phyloP scores from a whole-genome alignment of 495 filamentous ascomycete species.

The Bryoglossum gracile region DNA sequence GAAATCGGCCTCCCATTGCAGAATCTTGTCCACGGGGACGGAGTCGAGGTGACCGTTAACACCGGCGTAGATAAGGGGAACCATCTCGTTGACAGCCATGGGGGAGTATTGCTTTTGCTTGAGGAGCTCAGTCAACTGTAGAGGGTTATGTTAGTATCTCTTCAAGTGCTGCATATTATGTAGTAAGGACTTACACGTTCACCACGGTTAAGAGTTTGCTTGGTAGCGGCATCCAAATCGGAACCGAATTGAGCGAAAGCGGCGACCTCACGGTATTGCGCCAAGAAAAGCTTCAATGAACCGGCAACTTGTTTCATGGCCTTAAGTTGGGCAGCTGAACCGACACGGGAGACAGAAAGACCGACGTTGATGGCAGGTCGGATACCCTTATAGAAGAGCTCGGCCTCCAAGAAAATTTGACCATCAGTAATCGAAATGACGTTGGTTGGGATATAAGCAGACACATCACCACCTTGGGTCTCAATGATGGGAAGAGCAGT shows the following conservation, averaged over 20 bases:
- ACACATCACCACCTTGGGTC: slow-evolving; percentile 99
- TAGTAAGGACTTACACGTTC: slow-evolving; percentile 65
- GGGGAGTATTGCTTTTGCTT: slow-evolving; percentile 99
- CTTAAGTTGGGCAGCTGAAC: slow-evolving; percentile 98
- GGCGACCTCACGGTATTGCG: slow-evolving; percentile 99
- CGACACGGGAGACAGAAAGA: slow-evolving; percentile 99
- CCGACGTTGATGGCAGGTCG: slow-evolving; percentile 99
- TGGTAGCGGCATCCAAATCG: slow-evolving; percentile 96
- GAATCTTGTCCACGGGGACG: slow-evolving; percentile 27
- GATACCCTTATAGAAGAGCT: slow-evolving; percentile 99
- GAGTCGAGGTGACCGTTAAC: slow-evolving; percentile 68
- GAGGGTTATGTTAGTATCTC: slow-evolving; percentile 28
- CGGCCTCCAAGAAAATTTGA: slow-evolving; percentile 99
- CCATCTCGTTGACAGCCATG: slow-evolving; percentile 99
- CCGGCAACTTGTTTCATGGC: slow-evolving; percentile 99
- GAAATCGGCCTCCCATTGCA: slow-evolving; percentile 78
- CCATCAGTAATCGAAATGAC: slow-evolving; percentile 99
- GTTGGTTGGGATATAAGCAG: slow-evolving; percentile 99
- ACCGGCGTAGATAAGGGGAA: slow-evolving; percentile 98
- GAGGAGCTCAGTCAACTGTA: slow-evolving; percentile 81
- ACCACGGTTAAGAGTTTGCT: slow-evolving; percentile 98
- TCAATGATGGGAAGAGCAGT: slow-evolving; percentile 98
- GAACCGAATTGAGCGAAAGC: slow-evolving; percentile 99
- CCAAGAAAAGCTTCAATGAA: slow-evolving; percentile 99
- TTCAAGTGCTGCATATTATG: neutral